A percentile compares a stretch with the other conserved stretches of the same genome.
Conservation (phyloP, 805 yeast genomes). For the Candida pini region DNA sequence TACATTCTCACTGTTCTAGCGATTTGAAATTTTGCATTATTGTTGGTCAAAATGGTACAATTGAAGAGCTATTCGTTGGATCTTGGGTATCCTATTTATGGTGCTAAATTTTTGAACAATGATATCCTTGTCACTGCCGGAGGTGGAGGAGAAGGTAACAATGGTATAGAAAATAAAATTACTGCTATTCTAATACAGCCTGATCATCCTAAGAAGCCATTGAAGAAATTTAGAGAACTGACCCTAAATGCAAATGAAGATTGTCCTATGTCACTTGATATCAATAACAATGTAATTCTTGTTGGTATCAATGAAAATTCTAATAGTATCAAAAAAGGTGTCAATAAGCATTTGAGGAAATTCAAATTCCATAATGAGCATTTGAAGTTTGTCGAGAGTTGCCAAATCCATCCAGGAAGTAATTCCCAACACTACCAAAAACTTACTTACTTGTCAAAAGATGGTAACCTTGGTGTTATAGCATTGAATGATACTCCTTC, state of each 20-base stretch:
- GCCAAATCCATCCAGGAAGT: slow-evolving; percentile 48
- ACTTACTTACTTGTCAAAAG: slow-evolving; percentile 48
- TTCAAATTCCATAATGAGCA: slow-evolving; percentile 55
- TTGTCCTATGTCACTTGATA: slow-evolving; percentile 81
- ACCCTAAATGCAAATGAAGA: slow-evolving; percentile 55
- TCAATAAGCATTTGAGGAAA: slow-evolving; percentile 69
- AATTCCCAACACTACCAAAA: slow-evolving; percentile 59
- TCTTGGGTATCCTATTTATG: slow-evolving; percentile 73
- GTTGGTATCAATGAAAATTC: slow-evolving; percentile 74
- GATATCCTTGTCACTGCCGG: slow-evolving; percentile 70
- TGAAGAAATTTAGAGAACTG: slow-evolving; percentile 61
- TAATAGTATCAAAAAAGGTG: slow-evolving; percentile 49
- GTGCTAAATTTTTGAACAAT: slow-evolving; percentile 63
- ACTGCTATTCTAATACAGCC: slow-evolving; percentile 59
- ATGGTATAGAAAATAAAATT: slow-evolving; percentile 82
- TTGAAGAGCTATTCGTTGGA: slow-evolving; percentile 21
- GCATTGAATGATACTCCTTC: slow-evolving; percentile 67
- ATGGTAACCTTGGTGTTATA: slow-evolving; percentile 60
- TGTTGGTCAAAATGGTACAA: slow-evolving; percentile 15
- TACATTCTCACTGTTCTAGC: too few relatives aligned
- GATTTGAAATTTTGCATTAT: too few relatives aligned
- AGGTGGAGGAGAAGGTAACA: slow-evolving; percentile 93
- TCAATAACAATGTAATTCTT: slow-evolving; percentile 46
- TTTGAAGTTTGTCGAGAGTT: slow-evolving; percentile 52
- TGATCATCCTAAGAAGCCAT: slow-evolving; percentile 36